Base-by-base conservation (phyloP, 1,139 yeast species). In the Pichia sp. region DNA sequence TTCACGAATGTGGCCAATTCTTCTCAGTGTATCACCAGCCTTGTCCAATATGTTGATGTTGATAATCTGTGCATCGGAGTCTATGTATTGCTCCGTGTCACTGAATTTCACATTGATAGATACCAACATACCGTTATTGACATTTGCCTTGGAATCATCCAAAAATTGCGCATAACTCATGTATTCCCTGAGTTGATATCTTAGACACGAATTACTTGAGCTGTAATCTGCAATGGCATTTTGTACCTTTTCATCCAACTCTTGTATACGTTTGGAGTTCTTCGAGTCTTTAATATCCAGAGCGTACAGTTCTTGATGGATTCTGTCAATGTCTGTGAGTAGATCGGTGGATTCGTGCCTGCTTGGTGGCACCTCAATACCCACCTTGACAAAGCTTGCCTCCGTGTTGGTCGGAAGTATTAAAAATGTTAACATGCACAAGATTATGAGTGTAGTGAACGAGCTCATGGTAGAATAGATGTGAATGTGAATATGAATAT, bases 11-110 rank as follows among this genome's bases (percentile, higher is more conserved):
- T 46, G 44, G 24, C 44, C 42, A 17, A 44, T 49, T 5, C 55
- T 46, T 32, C 59, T 41, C 12, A 54, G 29, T 10, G 45, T 47
- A 41, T 55, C 50, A 3, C 51, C 55, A 18, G 44, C 39, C 22
- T 42, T 38, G 31, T 55, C 58, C 7, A 55, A 40, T 11, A 55
- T 39, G 33, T 51, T 53, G n/a, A 55, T 19, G 35, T 53, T 54
- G 13, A 55, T 29, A 17, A 40, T 42, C 30, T 54, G 57, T 3
- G 30, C 31, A 29, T 35, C 44, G 8, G 20, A 11, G 27, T 50
- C 48, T 3, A 45, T 40, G n/a, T 41, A n/a, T 10, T 14, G 16
- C 14, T 14, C 42, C 10, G 21, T 12, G 15, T 38, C 39, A 3
- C 37, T 37, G 14, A 53, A 31, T 4, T 38, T 37, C 7, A 52